Conservation (phyloP, 768 basidiomycete species). For the Xerocomus brunneocitrinus region DNA sequence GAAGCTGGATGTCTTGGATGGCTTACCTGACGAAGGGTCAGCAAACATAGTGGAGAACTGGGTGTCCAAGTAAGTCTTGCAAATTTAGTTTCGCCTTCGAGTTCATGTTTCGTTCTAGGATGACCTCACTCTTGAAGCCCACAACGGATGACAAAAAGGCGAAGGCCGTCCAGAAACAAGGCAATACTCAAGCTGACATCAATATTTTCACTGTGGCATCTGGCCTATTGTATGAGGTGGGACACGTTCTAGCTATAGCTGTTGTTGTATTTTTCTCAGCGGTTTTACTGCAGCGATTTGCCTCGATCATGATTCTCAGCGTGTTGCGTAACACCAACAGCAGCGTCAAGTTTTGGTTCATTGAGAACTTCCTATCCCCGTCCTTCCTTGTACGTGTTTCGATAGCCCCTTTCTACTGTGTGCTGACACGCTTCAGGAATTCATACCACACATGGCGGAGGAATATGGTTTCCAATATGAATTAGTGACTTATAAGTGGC, state of each 20-base stretch:
- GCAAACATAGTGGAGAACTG: constrained; percentile 45
- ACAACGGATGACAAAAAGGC: constrained; percentile 21
- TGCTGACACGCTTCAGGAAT: constrained; percentile 54
- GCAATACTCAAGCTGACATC: constrained; percentile 72
- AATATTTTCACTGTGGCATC: constrained; percentile 99
- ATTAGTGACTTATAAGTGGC: constrained; percentile 98
- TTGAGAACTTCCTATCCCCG: constrained; percentile 97
- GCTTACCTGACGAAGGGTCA: constrained; percentile 31
- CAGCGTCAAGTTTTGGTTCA: constrained; percentile 99
- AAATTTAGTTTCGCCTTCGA: background rate
- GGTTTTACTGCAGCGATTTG: constrained; percentile 67
- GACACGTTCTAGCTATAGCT: background rate
- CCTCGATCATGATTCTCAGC: constrained; percentile 96
- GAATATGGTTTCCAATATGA: constrained; percentile 96
- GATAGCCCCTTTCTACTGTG: background rate
- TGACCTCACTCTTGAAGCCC: constrained; percentile 42
- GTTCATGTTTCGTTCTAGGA: constrained; percentile 24
- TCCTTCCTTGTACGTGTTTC: constrained; percentile 74
- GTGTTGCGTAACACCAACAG: constrained; percentile 92
- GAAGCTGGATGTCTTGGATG: constrained; percentile 69
- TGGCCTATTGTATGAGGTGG: constrained; percentile 90
- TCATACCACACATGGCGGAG: constrained; percentile 87
- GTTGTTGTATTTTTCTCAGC: background rate
- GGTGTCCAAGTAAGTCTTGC: constrained; percentile 44
- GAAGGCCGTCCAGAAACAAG: constrained; percentile 23